Conservation (phyloP, 495 filamentous ascomycete genomes). For the Thermothielavioides terrestris region DNA sequence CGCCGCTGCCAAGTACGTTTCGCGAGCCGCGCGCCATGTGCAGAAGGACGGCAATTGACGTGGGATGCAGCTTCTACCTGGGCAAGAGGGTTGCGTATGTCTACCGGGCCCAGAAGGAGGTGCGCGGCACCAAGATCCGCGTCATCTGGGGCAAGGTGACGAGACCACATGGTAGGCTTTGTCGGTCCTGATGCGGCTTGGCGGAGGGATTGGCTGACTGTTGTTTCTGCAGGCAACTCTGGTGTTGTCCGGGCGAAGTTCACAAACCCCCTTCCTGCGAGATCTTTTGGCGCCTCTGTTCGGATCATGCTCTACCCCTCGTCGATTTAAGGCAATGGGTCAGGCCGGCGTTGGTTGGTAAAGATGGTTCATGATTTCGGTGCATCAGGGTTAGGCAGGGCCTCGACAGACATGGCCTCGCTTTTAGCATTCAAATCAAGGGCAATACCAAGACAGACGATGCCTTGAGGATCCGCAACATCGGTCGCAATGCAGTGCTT, state of each 20-base stretch:
- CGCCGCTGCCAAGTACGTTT: constrained; percentile 69
- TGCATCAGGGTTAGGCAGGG: constrained; percentile 47
- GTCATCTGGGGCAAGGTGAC: constrained; percentile 99
- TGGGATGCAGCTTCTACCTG: constrained; percentile 60
- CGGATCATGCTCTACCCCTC: constrained; percentile 99
- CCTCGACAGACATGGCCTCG: constrained; percentile 36
- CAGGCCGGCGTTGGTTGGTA: constrained; percentile 45
- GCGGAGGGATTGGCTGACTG: background rate
- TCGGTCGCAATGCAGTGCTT: constrained; percentile 20
- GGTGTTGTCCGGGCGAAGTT: constrained; percentile 96
- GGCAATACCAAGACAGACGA: constrained; percentile 36
- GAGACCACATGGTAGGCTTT: constrained; percentile 72
- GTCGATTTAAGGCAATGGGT: constrained; percentile 45
- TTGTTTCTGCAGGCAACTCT: constrained; percentile 65
- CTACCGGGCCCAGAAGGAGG: constrained; percentile 85
- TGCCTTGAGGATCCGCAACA: constrained; percentile 27
- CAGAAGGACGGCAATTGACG: constrained; percentile 19
- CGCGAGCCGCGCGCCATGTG: background rate
- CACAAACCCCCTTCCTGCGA: constrained; percentile 84
- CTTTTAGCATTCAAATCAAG: constrained; percentile 37
- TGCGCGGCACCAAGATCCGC: constrained; percentile 92
- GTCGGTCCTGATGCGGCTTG: background rate
- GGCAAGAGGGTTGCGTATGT: constrained; percentile 97
- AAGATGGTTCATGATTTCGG: constrained; percentile 46
- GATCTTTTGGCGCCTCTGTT: constrained; percentile 92